Evolutionary conservation across 75 land plant genomes (phyloP), one percentile per base, ranked within the genome.

Genomic region (Pinus taeda): DNA sequence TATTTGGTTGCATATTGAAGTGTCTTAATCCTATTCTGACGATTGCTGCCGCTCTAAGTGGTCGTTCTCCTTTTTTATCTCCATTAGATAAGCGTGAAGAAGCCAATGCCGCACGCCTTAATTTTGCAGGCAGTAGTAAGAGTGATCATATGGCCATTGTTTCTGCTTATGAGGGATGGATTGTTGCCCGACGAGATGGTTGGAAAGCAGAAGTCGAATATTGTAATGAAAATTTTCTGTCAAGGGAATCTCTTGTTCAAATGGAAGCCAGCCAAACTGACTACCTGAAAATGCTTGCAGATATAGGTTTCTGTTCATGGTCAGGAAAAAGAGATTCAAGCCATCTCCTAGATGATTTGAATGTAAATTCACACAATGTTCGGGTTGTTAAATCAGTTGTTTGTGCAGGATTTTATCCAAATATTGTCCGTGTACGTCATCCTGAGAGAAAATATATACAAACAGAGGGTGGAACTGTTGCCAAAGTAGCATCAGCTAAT

Each of bases 151-250:
- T 83, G 60, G 57, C 85, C 20, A 65, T 83, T 29, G 85, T 83
- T 29, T 79, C 79, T 82, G 85, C 85, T 36, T 83, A 82, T 69
- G 78, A 83, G 58, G 85, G 85, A 76, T 83, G 85, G 84, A n/a
- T 57, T 57, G 57, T 21, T 62, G 83, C 83, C 57, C 73, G 82
- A 57, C 53, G 37, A 39, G 77, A 67, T 11, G 84, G 84, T 29
- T 66, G 82, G 69, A 61, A 56, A 4, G 15, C 73, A 21, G 84
- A 82, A 57, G 67, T 24, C 11, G 71, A 82, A 15, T 82, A 79
- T 63, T 80, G 83, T 61, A 26, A 53, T 8, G 11, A 15, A 9
- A 82, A 82, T 33, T 79, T 82, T 36, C 65, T 82, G 42, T 82
- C 83, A 29, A 79, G 82, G 56, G 84, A 82, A 73, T 59, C 77